These are phyloP conservation scores for Heliamphora pulchella DNA, from an alignment of 179 eudicot genomes.

Conservation along the genomic window DNA sequence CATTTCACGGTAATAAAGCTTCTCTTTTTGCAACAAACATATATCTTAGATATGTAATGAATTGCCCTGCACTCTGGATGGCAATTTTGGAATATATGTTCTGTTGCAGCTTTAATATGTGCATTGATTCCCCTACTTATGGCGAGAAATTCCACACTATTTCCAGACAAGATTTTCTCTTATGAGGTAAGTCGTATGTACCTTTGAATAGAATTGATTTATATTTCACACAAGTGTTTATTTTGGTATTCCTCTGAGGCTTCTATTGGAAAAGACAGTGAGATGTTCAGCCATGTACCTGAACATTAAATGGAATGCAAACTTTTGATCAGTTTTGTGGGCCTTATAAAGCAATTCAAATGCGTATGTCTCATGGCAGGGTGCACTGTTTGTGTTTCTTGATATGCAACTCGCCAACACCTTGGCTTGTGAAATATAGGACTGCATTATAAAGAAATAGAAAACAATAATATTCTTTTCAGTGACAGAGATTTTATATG, in stretches of 20 bases:
- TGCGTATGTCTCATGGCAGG: background rate
- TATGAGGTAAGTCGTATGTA: slow-evolving; percentile 53
- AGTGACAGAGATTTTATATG: background rate
- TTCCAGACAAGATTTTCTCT: slow-evolving; percentile 64
- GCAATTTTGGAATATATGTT: slow-evolving; percentile 9
- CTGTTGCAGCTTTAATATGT: slow-evolving; percentile 74
- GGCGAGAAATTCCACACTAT: slow-evolving; percentile 67
- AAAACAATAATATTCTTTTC: background rate
- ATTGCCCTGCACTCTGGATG: background rate
- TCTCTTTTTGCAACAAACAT: slow-evolving; percentile 1
- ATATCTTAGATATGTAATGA: background rate
- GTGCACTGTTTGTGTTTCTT: background rate
- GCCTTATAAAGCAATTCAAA: background rate
- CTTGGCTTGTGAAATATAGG: background rate
- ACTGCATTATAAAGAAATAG: background rate
- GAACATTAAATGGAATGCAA: background rate
- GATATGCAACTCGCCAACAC: background rate
- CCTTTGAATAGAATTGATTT: background rate
- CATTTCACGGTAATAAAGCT: slow-evolving; percentile 8
- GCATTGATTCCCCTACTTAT: slow-evolving; percentile 85
- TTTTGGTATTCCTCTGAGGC: slow-evolving; percentile 3
- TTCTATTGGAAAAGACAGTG: background rate
- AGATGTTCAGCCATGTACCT: background rate
- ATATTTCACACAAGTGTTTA: background rate
- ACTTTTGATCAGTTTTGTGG: background rate